Percentiles rank a stretch among this genome's conserved stretches.
These are phyloP conservation scores for Colletotrichum sp. DNA, from an alignment of 2,329 filamentous ascomycete genomes.

Conservation along the genomic window DNA sequence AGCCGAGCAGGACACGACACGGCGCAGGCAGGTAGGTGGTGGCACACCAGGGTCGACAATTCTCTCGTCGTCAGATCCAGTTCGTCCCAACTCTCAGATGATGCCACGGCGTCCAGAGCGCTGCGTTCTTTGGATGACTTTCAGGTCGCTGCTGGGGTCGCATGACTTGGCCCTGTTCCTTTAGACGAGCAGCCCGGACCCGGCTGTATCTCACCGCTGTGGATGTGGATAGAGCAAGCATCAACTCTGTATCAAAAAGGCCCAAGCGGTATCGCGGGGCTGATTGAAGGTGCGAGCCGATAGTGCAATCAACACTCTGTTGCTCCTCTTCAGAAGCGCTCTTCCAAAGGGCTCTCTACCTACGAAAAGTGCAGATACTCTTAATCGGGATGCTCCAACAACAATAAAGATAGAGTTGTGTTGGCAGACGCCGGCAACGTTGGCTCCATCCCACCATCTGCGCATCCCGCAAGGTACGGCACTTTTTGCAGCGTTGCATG, in stretches of 20 bases:
- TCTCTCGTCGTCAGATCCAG: constrained; percentile 4
- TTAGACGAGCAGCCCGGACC: not conserved
- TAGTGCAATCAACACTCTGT: not conserved
- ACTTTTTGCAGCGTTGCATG: constrained; percentile 13
- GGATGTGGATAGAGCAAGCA: not conserved
- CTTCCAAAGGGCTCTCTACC: not conserved
- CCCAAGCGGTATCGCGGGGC: constrained; percentile 1
- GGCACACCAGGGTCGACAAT: not conserved
- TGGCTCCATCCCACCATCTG: not conserved
- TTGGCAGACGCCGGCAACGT: not conserved
- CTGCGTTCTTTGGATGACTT: not conserved
- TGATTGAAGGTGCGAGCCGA: not conserved
- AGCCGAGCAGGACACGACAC: not conserved
- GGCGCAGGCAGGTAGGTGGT: not conserved
- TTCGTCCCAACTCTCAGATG: constrained; percentile 16
- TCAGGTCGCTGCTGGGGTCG: not conserved
- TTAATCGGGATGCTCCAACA: not conserved
- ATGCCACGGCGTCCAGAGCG: not conserved
- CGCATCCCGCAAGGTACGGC: not conserved
- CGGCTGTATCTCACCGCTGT: not conserved
- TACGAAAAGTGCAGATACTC: not conserved
- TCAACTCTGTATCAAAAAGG: not conserved
- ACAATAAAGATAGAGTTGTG: not conserved
- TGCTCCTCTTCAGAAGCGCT: not conserved
- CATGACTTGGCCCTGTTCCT: not conserved